Conservation (phyloP, 2,329 filamentous ascomycete species). For the Xylariaceae sp. region DNA sequence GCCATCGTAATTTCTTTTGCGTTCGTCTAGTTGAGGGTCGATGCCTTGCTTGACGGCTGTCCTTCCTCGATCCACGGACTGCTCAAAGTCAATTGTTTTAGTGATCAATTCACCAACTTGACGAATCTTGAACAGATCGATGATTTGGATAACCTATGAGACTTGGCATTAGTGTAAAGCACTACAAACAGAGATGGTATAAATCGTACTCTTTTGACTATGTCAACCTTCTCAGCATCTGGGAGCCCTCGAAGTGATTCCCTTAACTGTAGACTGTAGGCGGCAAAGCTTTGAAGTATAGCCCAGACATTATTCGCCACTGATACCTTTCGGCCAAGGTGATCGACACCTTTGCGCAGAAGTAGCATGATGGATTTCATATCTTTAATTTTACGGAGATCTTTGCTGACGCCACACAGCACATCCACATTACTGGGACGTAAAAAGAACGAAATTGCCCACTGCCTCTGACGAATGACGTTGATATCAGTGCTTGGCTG, state of each 20-base stretch:
- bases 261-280: constrained; percentile 64
- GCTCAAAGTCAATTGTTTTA: constrained; percentile 74
- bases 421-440: constrained; percentile 60
- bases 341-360: constrained; percentile 72
- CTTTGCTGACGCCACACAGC: constrained; percentile 53
- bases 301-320: constrained; percentile 69
- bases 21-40: constrained; percentile 68
- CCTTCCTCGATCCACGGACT: constrained; percentile 65
- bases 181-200: neutral
- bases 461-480: constrained; percentile 67
- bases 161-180: constrained; percentile 1
- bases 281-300: constrained; percentile 66
- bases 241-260: constrained; percentile 57
- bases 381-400: constrained; percentile 70
- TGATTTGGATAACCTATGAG: constrained; percentile 42
- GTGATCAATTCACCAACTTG: constrained; percentile 67
- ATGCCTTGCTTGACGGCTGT: constrained; percentile 70
- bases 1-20: constrained; percentile 74
- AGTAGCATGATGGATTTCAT: constrained; percentile 64
- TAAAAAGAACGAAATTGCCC: constrained; percentile 63
- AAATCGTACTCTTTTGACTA: constrained; percentile 50
- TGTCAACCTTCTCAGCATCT: constrained; percentile 47
- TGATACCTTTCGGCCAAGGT: constrained; percentile 43
- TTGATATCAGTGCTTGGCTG: constrained; percentile 67
- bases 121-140: constrained; percentile 51